Base-by-base conservation (phyloP, 2,329 filamentous ascomycete species). In the Pseudocercospora macadamiae region DNA sequence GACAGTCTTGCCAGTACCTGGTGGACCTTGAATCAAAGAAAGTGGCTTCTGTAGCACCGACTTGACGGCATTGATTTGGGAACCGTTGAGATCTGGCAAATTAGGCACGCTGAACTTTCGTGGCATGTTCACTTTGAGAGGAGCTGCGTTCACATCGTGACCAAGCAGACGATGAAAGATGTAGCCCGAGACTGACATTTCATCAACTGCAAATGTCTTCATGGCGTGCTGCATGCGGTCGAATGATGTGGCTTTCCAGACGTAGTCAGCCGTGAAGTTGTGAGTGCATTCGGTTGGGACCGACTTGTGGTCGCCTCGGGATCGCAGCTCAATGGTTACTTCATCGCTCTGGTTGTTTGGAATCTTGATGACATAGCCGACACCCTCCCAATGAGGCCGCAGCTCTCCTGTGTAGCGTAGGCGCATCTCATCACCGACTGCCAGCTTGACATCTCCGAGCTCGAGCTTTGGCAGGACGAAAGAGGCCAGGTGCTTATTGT, bases 211-310 rank as follows among this genome's bases (percentile, higher is more conserved):
- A 73, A 99, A 99, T 0, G 91, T 97, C 82, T 97, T 97, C 93
- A 99, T 97, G 55, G 95, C 96, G 66, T 93, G 86, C 75, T 99
- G 95, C 95, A 99, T 99, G 64, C 95, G 93, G 72, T 99, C 95
- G 73, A 99, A 99, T 0, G 93, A 97, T 0, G 96, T 99, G 12
- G 96, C 95, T 75, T 99, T 99, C 95, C 95, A 99, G 56, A 99
- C 95, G 71, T 99, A 99, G 74, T 99, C 95, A 65, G 93, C 95
- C 14, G 92, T 96, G 77, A 99, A 99, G 75, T 97, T 96, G 77
- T 96, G 91, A 0, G 93, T 96, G 75, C 93, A 95, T 70, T 99
- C 93, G 0, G 91, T 96, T 0, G 95, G 95, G 1, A 97, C 91
- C 25, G 89, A 91, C 76, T 97, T 97, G 79, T 97, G 93, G 73